Base-by-base conservation (phyloP, 768 basidiomycete genomes). In the Boletales sp. region DNA sequence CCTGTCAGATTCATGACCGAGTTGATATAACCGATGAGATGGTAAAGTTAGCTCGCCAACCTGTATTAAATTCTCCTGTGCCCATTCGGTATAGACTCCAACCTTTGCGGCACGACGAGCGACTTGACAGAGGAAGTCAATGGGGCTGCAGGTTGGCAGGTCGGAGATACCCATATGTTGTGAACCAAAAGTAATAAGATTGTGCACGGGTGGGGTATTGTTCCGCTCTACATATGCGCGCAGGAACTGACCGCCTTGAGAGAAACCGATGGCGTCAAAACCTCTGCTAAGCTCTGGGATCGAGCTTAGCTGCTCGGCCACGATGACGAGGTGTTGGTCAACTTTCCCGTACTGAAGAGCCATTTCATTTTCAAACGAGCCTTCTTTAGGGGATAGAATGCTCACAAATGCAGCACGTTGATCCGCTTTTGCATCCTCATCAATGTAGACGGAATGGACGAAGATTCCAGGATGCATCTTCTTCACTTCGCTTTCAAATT, bases 101-200 rank as follows among this genome's bases (percentile, higher is more conserved):
- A 74, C 67, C 51, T 76, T 81, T 3, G 77, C 78, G 2, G 82
- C 80, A 27, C 78, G 75, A 30, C 84, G 77, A 21, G 86, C 86
- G 31, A 83, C 57, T 54, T 83, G 79, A 66, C 90, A 93, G 21
- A 87, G 51, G 10, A 90, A 57, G 60, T 93, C 90, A 59, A 72
- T 78, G 3, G 81, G 68, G 27, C 71, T 64, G 61, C 91, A 94
- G 1, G 59, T 30, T 0, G 90, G 86, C 15, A 92, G 71, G 61
- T 90, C 88, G 7, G 87, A 83, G 35, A 92, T 74, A 24, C 90
- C 90, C 84, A 90, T 89, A 60, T 92, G 90, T 52, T 90, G 90
- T 17, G 87, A 83, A 40, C 90, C 91, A 62, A 94, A 92, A 0
- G 90, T 91, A 41, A 94, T 80, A 54, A 94, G 79, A 65, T 92